Percentiles rank a stretch among this genome's conserved stretches.
Evolutionary conservation across 2,329 filamentous ascomycete genomes (phyloP).

Genomic region (Fusarium sp.): DNA sequence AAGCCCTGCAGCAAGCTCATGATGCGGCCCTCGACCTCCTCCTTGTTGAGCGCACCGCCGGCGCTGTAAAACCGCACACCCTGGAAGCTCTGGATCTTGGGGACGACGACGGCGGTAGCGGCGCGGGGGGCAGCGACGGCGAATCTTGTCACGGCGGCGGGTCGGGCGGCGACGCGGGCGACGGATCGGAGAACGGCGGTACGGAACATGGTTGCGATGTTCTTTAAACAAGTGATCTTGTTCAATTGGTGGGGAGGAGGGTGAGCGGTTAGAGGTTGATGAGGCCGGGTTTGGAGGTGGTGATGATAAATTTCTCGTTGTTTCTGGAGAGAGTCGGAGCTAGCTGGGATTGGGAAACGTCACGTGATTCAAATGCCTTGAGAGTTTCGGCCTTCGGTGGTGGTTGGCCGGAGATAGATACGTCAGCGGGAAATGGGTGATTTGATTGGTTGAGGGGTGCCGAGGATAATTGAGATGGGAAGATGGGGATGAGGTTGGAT

Average conservation of each 20-base stretch:
- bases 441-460: slow-evolving; percentile 25
- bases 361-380: slow-evolving; percentile 40
- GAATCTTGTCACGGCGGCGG: slow-evolving; percentile 70
- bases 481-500: background rate
- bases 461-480: slow-evolving; percentile 24
- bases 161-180: slow-evolving; percentile 64
- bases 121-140: slow-evolving; percentile 66
- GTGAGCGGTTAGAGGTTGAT: slow-evolving; percentile 24
- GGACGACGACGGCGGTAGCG: slow-evolving; percentile 68
- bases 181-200: slow-evolving; percentile 84
- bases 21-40: slow-evolving; percentile 92
- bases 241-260: slow-evolving; percentile 3
- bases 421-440: slow-evolving; percentile 27
- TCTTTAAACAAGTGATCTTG: slow-evolving; percentile 24
- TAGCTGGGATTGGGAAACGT: slow-evolving; percentile 34
- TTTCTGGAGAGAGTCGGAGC: slow-evolving; percentile 46
- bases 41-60: slow-evolving; percentile 79
- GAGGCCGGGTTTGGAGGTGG: slow-evolving; percentile 30
- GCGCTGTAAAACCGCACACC: slow-evolving; percentile 89
- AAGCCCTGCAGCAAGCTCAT: slow-evolving; percentile 94
- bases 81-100: slow-evolving; percentile 72
- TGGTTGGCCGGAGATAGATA: slow-evolving; percentile 6
- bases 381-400: slow-evolving; percentile 1
- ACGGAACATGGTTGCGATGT: slow-evolving; percentile 78
- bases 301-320: slow-evolving; percentile 62